These are phyloP conservation scores for Chamaenerion angustifolium DNA, from an alignment of 345 rosid genomes.

Conservation along the genomic window DNA sequence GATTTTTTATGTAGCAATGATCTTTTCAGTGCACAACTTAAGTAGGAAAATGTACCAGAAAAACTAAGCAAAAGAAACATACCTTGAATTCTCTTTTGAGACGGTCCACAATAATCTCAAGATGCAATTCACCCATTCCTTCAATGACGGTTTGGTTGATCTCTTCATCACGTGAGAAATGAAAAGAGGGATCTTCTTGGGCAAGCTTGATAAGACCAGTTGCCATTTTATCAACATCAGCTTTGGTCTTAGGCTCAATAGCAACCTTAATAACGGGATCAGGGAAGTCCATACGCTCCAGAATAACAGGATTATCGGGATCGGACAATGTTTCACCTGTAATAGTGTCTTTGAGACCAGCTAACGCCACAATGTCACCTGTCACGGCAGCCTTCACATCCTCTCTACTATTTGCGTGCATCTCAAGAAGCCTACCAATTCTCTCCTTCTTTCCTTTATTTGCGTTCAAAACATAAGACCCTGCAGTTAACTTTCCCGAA, in stretches of 20 bases:
- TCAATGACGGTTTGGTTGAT: slow-evolving; percentile 92
- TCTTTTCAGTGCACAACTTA: too few species aligned
- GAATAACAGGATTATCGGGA: slow-evolving; percentile 61
- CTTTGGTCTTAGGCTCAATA: slow-evolving; percentile 95
- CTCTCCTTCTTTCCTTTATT: slow-evolving; percentile 97
- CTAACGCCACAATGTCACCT: slow-evolving; percentile 87
- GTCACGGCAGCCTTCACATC: slow-evolving; percentile 77
- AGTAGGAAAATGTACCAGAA: not conserved
- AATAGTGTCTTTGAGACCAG: slow-evolving; percentile 81
- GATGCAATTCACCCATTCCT: slow-evolving; percentile 99
- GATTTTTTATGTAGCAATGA: too few species aligned
- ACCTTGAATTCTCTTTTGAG: slow-evolving; percentile 96
- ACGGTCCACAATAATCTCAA: slow-evolving; percentile 88
- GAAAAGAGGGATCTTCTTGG: slow-evolving; percentile 98
- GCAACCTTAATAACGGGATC: slow-evolving; percentile 98
- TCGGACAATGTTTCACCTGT: slow-evolving; percentile 85
- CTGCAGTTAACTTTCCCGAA: slow-evolving; percentile 72
- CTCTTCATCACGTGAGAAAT: slow-evolving; percentile 91
- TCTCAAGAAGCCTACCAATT: slow-evolving; percentile 88
- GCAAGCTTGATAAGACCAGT: slow-evolving; percentile 83
- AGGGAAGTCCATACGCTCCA: slow-evolving; percentile 97
- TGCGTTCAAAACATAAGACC: slow-evolving; percentile 79
- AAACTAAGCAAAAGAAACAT: not conserved
- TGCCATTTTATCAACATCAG: slow-evolving; percentile 87
- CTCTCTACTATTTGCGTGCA: slow-evolving; percentile 98